Evolutionary conservation across 164 flowering plant genomes (phyloP).

Genomic region (Stephania cephalantha): DNA sequence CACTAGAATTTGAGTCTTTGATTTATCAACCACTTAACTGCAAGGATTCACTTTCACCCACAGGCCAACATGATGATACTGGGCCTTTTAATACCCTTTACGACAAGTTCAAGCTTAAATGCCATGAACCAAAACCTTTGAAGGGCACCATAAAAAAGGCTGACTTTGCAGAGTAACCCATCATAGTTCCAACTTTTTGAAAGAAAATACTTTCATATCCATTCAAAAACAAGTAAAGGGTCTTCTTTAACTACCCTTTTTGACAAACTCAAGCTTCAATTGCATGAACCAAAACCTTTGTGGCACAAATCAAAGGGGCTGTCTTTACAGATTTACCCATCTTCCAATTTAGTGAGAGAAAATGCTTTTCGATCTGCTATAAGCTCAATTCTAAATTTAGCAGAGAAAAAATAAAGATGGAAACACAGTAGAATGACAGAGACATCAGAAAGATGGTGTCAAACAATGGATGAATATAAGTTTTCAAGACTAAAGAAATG

Average conservation of each 20-base stretch:
- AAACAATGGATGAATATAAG: not conserved
- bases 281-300: not conserved
- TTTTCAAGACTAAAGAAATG: slow-evolving; percentile 2
- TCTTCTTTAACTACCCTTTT: not conserved
- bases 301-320: not conserved
- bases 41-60: not conserved
- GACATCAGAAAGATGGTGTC: not conserved
- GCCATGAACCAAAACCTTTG: not conserved
- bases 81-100: not conserved
- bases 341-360: not conserved
- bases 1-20: not conserved
- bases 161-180: not conserved
- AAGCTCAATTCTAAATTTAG: not conserved
- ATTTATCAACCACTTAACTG: not conserved
- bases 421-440: not conserved
- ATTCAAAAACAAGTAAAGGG: too few species aligned
- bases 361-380: not conserved
- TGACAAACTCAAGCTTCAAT: not conserved
- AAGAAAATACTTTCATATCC: not conserved
- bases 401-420: not conserved
- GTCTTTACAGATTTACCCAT: not conserved
- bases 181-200: not conserved
- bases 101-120: not conserved
- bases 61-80: not conserved
- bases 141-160: not conserved